A percentile compares a stretch with the other conserved stretches of the same genome.
phyloP scores from a whole-genome alignment of 345 rosid genomes.

The Euphorbia peplus region DNA sequence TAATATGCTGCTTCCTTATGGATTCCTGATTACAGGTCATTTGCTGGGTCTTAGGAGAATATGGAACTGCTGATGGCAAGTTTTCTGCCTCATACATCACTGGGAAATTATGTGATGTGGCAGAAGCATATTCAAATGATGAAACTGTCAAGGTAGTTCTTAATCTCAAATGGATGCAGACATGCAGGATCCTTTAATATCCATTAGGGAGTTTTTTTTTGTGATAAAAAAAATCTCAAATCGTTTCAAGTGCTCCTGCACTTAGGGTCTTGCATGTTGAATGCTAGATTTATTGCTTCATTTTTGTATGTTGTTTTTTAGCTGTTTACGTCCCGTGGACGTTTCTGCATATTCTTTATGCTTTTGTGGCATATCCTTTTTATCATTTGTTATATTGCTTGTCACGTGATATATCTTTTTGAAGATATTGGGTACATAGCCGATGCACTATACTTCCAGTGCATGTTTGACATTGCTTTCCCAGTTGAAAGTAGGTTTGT shows the following conservation, averaged over 20 bases:
- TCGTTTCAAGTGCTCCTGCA: not conserved
- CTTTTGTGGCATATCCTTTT: not conserved
- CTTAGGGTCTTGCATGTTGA: not conserved
- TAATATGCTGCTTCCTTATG: not conserved
- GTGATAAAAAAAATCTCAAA: not conserved
- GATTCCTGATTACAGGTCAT: conserved; percentile 62
- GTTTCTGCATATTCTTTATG: not conserved
- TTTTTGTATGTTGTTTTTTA: not conserved
- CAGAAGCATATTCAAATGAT: conserved; percentile 91
- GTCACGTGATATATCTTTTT: not conserved
- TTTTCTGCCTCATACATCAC: conserved; percentile 76
- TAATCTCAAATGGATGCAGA: not conserved
- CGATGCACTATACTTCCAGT: too few relatives aligned
- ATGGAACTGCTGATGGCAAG: conserved; percentile 83
- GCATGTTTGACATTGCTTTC: too few relatives aligned
- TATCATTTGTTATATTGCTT: not conserved
- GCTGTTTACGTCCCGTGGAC: not conserved
- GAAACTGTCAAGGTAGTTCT: conserved; percentile 80
- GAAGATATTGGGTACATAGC: not conserved
- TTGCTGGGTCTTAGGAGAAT: conserved; percentile 98
- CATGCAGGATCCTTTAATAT: too few relatives aligned
- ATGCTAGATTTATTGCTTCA: conserved; percentile 3
- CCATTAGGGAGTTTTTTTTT: too few relatives aligned
- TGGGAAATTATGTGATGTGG: conserved; percentile 92
- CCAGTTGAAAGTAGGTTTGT: too few relatives aligned